Conservation (phyloP, 2,329 filamentous ascomycete species). For the Aspergillus sp. region DNA sequence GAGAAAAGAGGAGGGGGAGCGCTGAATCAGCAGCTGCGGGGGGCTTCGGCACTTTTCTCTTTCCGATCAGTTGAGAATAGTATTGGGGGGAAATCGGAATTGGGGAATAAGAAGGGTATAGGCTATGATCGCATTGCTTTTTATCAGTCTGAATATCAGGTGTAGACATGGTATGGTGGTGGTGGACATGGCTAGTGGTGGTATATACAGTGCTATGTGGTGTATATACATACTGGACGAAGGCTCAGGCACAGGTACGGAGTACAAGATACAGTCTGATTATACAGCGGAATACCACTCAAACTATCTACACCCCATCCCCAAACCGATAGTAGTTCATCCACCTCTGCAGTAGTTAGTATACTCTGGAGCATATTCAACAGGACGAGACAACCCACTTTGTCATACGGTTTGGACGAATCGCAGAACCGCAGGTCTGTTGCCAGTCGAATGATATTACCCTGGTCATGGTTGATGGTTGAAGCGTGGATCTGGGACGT, state of each 20-base stretch:
- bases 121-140: no score
- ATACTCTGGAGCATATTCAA: background rate
- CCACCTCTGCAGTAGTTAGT: slow-evolving; percentile 24
- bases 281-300: background rate
- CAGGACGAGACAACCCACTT: slow-evolving; percentile 12
- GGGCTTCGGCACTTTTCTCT: slow-evolving; percentile 2
- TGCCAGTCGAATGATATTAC: slow-evolving; percentile 46
- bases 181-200: background rate
- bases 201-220: background rate
- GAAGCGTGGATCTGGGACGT: slow-evolving; percentile 47
- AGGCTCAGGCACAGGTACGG: no score
- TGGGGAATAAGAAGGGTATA: no score
- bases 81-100: no score
- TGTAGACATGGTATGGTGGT: no score
- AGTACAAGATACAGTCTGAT: no score
- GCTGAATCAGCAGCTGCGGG: background rate
- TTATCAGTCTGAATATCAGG: no score
- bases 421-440: slow-evolving; percentile 52
- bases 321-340: slow-evolving; percentile 32
- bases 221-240: background rate
- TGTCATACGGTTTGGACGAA: slow-evolving; percentile 44
- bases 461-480: slow-evolving; percentile 46
- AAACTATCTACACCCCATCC: slow-evolving; percentile 20
- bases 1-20: slow-evolving; percentile 8
- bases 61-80: background rate